phyloP scores from a whole-genome alignment of 805 yeast genomes.

The Isabelozyma heimii region DNA sequence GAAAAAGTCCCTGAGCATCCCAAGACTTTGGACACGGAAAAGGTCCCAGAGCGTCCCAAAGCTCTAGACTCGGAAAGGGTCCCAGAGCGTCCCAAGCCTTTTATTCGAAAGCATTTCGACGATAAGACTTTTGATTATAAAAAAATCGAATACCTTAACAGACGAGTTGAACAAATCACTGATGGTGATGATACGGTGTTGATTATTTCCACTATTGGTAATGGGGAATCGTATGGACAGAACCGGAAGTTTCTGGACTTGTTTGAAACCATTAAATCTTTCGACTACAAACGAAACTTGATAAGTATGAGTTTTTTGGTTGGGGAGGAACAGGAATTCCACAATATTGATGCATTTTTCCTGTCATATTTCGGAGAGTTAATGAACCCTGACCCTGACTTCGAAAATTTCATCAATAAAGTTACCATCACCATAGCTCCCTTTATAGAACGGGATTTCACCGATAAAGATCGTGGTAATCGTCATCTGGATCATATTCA shows the following conservation, averaged over 20 bases:
- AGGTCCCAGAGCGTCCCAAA: background rate
- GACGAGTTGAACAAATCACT: background rate
- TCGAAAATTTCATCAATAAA: constrained; percentile 4
- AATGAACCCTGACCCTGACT: constrained; percentile 2
- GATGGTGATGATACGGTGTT: constrained; percentile 7
- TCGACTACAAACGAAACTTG: constrained; percentile 23
- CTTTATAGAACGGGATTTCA: constrained; percentile 22
- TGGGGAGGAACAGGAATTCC: constrained; percentile 25
- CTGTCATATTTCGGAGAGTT: constrained; percentile 8
- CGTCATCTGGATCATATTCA: constrained; percentile 29
- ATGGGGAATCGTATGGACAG: constrained; percentile 33
- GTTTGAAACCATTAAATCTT: constrained; percentile 21
- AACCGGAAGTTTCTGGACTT: constrained; percentile 30
- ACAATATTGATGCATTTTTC: constrained; percentile 15
- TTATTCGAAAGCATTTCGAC: background rate
- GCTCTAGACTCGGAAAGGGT: too few species aligned
- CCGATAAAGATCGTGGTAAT: constrained; percentile 13
- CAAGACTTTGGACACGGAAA: too few species aligned
- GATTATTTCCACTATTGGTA: constrained; percentile 24
- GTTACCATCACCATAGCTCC: constrained; percentile 33
- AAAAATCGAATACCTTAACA: background rate
- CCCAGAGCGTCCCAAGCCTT: background rate
- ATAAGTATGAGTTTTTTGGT: constrained; percentile 28
- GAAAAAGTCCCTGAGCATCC: too few species aligned
- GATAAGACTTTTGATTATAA: background rate